Evolutionary conservation across 495 filamentous ascomycete species (phyloP).

Genomic region (Elasticomyces elasticus): DNA sequence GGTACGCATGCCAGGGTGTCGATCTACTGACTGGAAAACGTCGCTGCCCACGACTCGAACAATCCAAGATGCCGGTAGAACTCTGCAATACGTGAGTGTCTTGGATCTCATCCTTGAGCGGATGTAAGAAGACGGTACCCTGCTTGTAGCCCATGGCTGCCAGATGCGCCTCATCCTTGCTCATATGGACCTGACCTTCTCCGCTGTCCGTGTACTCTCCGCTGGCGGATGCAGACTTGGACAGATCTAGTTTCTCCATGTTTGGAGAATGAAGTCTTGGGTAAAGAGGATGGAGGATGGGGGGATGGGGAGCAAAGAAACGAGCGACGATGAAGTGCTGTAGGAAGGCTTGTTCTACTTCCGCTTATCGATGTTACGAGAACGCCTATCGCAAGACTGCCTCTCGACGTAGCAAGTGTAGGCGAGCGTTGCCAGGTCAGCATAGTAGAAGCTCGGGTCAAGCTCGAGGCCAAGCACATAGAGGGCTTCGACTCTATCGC

Average conservation of each 20-base stretch:
- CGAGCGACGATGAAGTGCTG: background rate
- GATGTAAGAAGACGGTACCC: background rate
- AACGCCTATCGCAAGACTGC: background rate
- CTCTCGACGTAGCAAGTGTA: background rate
- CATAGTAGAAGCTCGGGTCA: background rate
- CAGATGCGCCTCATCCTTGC: conserved; percentile 6
- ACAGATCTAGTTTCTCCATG: background rate
- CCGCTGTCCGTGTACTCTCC: background rate
- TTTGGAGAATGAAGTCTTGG: no score
- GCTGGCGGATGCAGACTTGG: background rate
- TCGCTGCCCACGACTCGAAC: conserved; percentile 12
- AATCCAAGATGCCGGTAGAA: conserved; percentile 4
- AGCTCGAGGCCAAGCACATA: background rate
- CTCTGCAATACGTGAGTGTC: background rate
- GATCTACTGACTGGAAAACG: background rate
- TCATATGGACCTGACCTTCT: conserved; percentile 3
- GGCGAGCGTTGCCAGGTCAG: background rate
- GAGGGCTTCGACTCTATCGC: no score
- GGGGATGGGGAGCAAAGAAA: background rate
- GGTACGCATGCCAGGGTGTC: background rate
- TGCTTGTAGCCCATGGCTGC: conserved; percentile 8
- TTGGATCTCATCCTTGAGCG: background rate
- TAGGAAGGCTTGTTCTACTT: no score
- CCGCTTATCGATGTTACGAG: background rate
- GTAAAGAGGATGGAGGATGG: no score